Conservation (phyloP, 257 asterid species). For the Leptodermis oblonga region DNA sequence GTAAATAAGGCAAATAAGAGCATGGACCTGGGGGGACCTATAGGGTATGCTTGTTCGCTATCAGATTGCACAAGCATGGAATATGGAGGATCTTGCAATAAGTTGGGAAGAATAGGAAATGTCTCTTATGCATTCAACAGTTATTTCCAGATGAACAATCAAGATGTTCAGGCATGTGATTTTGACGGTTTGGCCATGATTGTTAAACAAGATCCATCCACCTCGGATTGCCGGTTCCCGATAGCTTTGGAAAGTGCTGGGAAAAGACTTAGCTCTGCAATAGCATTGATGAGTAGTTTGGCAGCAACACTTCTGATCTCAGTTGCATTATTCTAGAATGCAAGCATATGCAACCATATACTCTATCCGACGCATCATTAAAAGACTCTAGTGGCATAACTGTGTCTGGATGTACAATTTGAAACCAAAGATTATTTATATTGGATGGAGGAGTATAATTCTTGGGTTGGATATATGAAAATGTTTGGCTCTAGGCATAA, state of each 20-base stretch:
- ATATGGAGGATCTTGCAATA: slow-evolving; percentile 40
- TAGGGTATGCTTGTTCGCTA: slow-evolving; percentile 8
- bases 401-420: too few species aligned
- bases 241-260: slow-evolving; percentile 16
- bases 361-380: too few species aligned
- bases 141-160: slow-evolving; percentile 35
- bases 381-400: too few species aligned
- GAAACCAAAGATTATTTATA: too few species aligned
- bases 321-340: background rate
- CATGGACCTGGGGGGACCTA: background rate
- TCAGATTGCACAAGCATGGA: slow-evolving; percentile 41
- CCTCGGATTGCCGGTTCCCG: slow-evolving; percentile 19
- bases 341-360: too few species aligned
- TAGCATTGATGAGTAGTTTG: background rate
- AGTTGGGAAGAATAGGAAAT: slow-evolving; percentile 13
- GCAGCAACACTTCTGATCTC: slow-evolving; percentile 7
- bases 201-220: slow-evolving; percentile 29
- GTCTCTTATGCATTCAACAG: slow-evolving; percentile 51
- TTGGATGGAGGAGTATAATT: too few species aligned
- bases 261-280: background rate
- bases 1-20: background rate
- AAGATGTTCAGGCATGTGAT: slow-evolving; percentile 26
- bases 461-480: too few species aligned
- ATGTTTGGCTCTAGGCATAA: too few species aligned
- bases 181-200: slow-evolving; percentile 35